Evolutionary conservation across 441 rosid genomes (phyloP), one percentile per base, ranked within the genome.

Genomic region (Caryocar brasiliense): DNA sequence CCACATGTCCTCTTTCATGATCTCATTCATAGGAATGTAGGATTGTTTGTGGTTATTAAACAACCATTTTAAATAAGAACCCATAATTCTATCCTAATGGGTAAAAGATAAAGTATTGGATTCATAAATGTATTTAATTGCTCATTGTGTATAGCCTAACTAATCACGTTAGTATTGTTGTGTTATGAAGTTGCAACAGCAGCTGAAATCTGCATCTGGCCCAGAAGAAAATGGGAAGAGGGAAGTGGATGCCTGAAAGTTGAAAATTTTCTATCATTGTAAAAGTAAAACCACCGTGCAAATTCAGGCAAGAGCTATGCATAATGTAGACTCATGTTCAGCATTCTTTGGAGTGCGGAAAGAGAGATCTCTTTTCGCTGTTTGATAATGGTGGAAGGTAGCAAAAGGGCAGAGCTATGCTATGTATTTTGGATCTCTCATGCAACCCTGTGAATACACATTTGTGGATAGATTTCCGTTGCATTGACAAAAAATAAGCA

Each of bases 181-280:
- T 51, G 43, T 18, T 65, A 33, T 54, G 42, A 87, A 92, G 99
- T 64, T 92, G 74, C 94, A 76, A 55, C 86, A 79, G 59, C 95
- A 79, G 71, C 52, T 88, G 30, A 83, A 71, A 65, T 61, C 75
- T 27, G 43, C 75, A 59, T 57, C 83, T n/a, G 72, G 61, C 37
- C 76, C 61, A 19, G 81, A 81, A 62, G 79, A 76, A 68, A 72
- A 76, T 51, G 88, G 84, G 45, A 79, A 63, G 59, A 58, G 55
- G 54, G 78, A 71, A 58, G 40, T 58, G 39, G 72, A 72, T 42
- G 54, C 68, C 32, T 62, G 65, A 63, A 48, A 63, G 48, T 61
- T 27, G 53, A 58, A 53, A 62, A 40, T 36, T 30, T 12, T 19
- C 37, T 1, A 46, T 26, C 28, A 34, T 43, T 6, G 62, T 63